Evolutionary conservation across 1,284 basidiomycete species (phyloP), one percentile per base, ranked within the genome.

Genomic region (Golubevia pallescens): DNA sequence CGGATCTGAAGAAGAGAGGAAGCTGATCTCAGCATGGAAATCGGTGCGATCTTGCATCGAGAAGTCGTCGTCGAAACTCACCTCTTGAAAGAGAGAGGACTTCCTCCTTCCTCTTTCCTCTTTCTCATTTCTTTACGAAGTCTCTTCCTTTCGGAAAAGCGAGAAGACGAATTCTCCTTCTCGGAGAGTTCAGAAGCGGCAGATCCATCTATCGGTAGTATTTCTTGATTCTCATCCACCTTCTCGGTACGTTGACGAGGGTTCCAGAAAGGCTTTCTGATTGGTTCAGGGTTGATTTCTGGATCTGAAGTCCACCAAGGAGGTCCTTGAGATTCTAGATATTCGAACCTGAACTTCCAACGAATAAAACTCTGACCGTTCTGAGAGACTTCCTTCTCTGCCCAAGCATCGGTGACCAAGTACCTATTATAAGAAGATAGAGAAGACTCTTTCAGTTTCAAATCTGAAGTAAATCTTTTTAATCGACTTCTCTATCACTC

Each of bases 321-420:
- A 58, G 63, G 19, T 8, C 74, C 69, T 24, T 75, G 74, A 5
- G 67, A 60, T 10, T 62, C 64, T 2, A 75, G 69, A 74, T 57
- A 61, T 38, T 76, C 71, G 57, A 77, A 77, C 4, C 75, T 61
- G 16, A 77, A 73, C 60, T 77, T 77, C 63, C 75, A 77, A 14
- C 75, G 58, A 0, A 77, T 68, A 28, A 70, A 66, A 10, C 62
- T 63, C 7, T 8, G 7, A 0, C 48, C 67, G 0, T 10, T 57
- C n/a, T n/a, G n/a, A 2, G 34, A 57, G 2, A 14, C 51, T 24
- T 74, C 75, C 13, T 57, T 23, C 21, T 77, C 75, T 0, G 66
- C 66, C 75, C 75, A 77, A 16, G 58, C 52, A n/a, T 73, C 71
- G 1, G 75, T 76, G 55, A 77, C 70, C 7, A 62, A 8, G 58